These are phyloP conservation scores for Phytophthora sp. DNA, from an alignment of 352 stramenopile genomes.

Conservation along the genomic window DNA sequence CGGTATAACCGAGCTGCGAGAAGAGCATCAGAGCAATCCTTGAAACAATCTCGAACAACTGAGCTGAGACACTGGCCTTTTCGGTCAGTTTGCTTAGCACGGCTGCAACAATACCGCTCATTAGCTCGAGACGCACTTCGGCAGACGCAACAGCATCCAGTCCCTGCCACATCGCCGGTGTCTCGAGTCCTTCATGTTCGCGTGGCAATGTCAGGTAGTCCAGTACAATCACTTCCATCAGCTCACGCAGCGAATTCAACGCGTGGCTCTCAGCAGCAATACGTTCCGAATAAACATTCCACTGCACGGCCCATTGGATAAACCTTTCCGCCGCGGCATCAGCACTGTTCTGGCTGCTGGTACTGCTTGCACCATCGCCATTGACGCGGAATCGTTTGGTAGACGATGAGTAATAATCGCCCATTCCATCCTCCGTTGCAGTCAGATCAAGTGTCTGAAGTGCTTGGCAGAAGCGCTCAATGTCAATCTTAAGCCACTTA, in stretches of 20 bases:
- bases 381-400: constrained; percentile 69
- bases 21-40: constrained; percentile 71
- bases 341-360: constrained; percentile 40
- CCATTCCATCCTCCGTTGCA: constrained; percentile 36
- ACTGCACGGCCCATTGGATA: constrained; percentile 82
- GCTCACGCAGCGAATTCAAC: constrained; percentile 76
- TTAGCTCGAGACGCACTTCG: constrained; percentile 65
- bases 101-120: constrained; percentile 66
- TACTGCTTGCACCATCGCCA: constrained; percentile 39
- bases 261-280: constrained; percentile 82
- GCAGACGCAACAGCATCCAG: constrained; percentile 59
- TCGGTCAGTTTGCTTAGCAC: constrained; percentile 72
- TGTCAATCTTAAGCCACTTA: constrained; percentile 84
- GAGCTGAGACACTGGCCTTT: constrained; percentile 54
- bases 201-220: constrained; percentile 67
- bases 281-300: constrained; percentile 87
- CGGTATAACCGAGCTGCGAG: constrained; percentile 48
- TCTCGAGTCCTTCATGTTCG: constrained; percentile 42
- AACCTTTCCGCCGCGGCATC: constrained; percentile 52
- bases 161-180: constrained; percentile 65
- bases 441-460: constrained; percentile 71
- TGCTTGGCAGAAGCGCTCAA: constrained; percentile 72
- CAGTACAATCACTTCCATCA: constrained; percentile 81
- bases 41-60: constrained; percentile 80
- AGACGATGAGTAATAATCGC: constrained; percentile 50